A percentile compares a stretch with the other conserved stretches of the same genome.
phyloP scores from a whole-genome alignment of 2,329 filamentous ascomycete genomes.

The Dryadomyces sulphureus region DNA sequence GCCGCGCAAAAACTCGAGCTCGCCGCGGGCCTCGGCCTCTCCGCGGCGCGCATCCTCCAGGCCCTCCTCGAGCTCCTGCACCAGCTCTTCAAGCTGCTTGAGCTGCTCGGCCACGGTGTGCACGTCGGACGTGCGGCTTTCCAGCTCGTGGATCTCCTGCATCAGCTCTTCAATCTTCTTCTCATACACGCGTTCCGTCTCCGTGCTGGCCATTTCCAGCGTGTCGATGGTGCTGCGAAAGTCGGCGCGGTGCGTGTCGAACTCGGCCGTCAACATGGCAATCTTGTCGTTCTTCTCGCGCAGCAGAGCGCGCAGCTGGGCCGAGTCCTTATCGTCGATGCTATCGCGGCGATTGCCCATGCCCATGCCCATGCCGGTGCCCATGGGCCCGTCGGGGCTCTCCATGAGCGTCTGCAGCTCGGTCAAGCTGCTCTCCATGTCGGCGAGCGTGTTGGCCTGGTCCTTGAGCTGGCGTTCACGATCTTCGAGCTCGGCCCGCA shows the following conservation, averaged over 20 bases:
- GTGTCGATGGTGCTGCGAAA: conserved; percentile 96
- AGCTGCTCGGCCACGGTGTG: conserved; percentile 81
- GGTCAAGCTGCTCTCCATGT: conserved; percentile 81
- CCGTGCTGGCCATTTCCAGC: conserved; percentile 83
- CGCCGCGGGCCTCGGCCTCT: conserved; percentile 86
- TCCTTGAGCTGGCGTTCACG: conserved; percentile 80
- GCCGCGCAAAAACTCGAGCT: conserved; percentile 88
- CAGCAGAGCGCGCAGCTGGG: conserved; percentile 66
- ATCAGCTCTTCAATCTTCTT: conserved; percentile 77
- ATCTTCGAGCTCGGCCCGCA: conserved; percentile 64
- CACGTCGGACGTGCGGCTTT: conserved; percentile 75
- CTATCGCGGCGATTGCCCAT: conserved; percentile 20
- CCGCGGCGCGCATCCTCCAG: conserved; percentile 87
- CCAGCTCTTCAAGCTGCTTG: conserved; percentile 88
- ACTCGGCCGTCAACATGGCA: conserved; percentile 79
- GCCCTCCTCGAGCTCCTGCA: conserved; percentile 92
- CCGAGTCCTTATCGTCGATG: conserved; percentile 54
- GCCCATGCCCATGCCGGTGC: conserved; percentile 11
- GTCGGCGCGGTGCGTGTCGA: conserved; percentile 86
- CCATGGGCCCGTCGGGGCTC: conserved; percentile 28
- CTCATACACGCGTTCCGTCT: conserved; percentile 93
- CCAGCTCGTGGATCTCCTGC: conserved; percentile 67
- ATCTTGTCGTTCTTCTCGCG: conserved; percentile 97
- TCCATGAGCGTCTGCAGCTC: conserved; percentile 61
- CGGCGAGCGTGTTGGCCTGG: conserved; percentile 64